Conservation (phyloP, 768 basidiomycete species). For the Amanita phalloides region DNA sequence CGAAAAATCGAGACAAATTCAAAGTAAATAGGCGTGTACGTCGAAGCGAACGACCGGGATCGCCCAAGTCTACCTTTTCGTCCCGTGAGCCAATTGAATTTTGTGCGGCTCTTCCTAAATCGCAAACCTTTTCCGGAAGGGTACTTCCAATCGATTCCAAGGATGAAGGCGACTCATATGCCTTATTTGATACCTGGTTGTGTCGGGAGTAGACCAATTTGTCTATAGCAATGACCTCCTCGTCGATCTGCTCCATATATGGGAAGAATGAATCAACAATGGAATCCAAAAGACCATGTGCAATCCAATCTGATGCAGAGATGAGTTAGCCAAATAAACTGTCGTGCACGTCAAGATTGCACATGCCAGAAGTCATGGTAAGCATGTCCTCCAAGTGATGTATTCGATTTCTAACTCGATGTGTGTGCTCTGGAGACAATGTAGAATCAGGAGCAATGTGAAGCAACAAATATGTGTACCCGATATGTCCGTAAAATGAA, state of each 20-base stretch:
- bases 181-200: neutral
- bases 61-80: neutral
- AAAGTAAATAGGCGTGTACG: neutral
- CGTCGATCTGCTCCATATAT: slow-evolving; percentile 68
- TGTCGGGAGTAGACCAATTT: slow-evolving; percentile 41
- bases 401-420: slow-evolving; percentile 65
- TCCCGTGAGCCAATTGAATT: neutral
- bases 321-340: neutral
- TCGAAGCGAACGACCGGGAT: neutral
- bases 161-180: neutral
- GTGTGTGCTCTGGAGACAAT: slow-evolving; percentile 52
- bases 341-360: neutral
- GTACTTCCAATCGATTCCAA: neutral
- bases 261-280: slow-evolving; percentile 93
- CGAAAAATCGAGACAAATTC: neutral
- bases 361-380: slow-evolving; percentile 64
- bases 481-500: slow-evolving; percentile 84
- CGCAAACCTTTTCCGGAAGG: neutral
- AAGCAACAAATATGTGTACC: slow-evolving; percentile 20
- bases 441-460: neutral
- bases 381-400: slow-evolving; percentile 48
- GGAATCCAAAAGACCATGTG: slow-evolving; percentile 85
- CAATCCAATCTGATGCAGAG: slow-evolving; percentile 73
- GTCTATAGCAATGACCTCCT: slow-evolving; percentile 73
- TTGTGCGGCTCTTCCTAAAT: neutral